phyloP scores from a whole-genome alignment of 495 filamentous ascomycete genomes.

The Massariosphaeria phaeospora region DNA sequence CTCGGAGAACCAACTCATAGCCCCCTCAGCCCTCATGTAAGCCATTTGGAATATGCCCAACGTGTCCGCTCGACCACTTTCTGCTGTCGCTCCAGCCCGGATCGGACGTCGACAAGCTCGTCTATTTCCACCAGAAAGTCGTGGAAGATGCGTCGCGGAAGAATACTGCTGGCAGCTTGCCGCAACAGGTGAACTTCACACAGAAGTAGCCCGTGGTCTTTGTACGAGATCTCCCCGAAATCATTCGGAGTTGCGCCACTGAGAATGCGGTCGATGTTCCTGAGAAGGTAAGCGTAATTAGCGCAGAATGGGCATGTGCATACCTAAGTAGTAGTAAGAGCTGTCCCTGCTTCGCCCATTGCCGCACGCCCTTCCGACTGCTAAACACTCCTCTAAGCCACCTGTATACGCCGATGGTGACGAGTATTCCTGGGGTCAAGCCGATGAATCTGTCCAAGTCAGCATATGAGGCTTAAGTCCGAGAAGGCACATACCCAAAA shows the following conservation, averaged over 20 bases:
- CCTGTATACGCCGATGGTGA: slow-evolving; percentile 66
- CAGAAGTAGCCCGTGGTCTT: slow-evolving; percentile 82
- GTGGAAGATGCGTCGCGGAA: slow-evolving; percentile 65
- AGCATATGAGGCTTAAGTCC: slow-evolving; percentile 15
- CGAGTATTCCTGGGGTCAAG: slow-evolving; percentile 81
- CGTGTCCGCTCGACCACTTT: slow-evolving; percentile 73
- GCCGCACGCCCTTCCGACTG: slow-evolving; percentile 58
- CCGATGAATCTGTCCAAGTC: slow-evolving; percentile 64
- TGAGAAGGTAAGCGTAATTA: slow-evolving; percentile 1
- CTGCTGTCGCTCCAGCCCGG: slow-evolving; percentile 65
- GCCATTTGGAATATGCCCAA: slow-evolving; percentile 73
- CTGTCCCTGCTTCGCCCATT: slow-evolving; percentile 56
- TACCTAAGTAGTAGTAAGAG: slow-evolving; percentile 69
- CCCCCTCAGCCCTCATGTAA: neutral
- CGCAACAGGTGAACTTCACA: slow-evolving; percentile 81
- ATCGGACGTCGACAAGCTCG: slow-evolving; percentile 72
- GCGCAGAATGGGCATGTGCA: slow-evolving; percentile 4
- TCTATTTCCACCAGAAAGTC: slow-evolving; percentile 82
- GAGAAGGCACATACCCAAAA: slow-evolving; percentile 57
- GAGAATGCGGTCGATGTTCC: slow-evolving; percentile 70
- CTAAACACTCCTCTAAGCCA: slow-evolving; percentile 67
- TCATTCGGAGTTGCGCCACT: slow-evolving; percentile 56
- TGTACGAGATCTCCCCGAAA: slow-evolving; percentile 70
- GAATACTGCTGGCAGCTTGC: slow-evolving; percentile 54
- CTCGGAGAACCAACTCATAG: neutral